Evolutionary conservation across 192 early-diverging fungal genomes (phyloP), one percentile per base, ranked within the genome.

Genomic region (Rhizophagus clarus): DNA sequence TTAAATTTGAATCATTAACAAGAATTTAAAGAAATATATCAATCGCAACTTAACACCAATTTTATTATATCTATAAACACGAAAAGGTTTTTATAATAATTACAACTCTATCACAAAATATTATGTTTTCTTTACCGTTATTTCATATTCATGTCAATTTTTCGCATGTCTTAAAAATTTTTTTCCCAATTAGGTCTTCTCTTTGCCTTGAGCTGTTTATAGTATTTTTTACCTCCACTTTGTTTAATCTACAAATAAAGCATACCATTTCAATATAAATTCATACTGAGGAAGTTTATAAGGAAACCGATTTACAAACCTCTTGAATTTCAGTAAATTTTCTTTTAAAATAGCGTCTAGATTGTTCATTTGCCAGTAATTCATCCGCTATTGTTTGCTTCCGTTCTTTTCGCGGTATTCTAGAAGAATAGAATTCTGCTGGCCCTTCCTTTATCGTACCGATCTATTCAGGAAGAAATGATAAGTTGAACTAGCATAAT

Each of bases 361-460:
- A 87, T 63, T 94, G 84, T 28, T 88, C 82, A 67, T 97, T 94
- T 40, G 89, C 91, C 88, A 98, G 81, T 32, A 99, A 79, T 83
- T 99, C 96, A 63, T 97, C 96, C 4, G 95, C 92, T 72, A 99
- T 86, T 3, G 94, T 96, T 37, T 88, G 84, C 31, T 90, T 92
- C 14, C 96, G 91, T 77, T 98, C 95, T 86, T 95, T 95, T 81
- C 89, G 91, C 3, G 92, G 93, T 74, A 98, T 49, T n/a, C 98
- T 90, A 7, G 90, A 88, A n/a, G 94, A 93, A 82, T 91, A 96
- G 84, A 94, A 97, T 79, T 98, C 96, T 2, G 93, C 91, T 28
- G 94, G 90, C 10, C 93, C 94, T 72, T 96, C 94, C 14, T 98
- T 83, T 31, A 99, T 88, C 0, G 95, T 97, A n/a, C 97, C 98